phyloP scores from a whole-genome alignment of 2,329 filamentous ascomycete species.

The Pseudogymnoascus sp. region DNA sequence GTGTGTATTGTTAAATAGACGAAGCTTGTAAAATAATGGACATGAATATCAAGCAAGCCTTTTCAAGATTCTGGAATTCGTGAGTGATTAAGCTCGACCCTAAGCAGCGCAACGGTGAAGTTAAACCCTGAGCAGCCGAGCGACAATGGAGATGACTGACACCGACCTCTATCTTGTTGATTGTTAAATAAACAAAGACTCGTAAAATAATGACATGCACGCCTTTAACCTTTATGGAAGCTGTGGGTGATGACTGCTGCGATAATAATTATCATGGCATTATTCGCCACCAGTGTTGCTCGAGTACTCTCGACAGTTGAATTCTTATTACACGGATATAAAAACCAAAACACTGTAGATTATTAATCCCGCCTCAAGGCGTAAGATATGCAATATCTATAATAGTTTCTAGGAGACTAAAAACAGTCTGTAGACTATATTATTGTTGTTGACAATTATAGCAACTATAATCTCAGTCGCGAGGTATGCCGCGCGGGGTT shows the following conservation, averaged over 20 bases:
- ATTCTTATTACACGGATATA: background rate
- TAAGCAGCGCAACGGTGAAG: constrained; percentile 56
- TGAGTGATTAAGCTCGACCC: background rate
- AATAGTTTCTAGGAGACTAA: background rate
- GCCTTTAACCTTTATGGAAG: background rate
- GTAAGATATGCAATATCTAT: background rate
- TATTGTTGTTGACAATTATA: background rate
- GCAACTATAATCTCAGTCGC: no score
- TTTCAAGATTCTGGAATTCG: background rate
- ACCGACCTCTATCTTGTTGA: constrained; percentile 32
- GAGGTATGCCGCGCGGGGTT: no score
- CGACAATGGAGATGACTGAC: constrained; percentile 69
- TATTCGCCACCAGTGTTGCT: background rate
- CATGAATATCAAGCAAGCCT: constrained; percentile 12
- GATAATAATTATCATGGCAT: background rate
- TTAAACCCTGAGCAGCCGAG: constrained; percentile 80
- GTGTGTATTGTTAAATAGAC: constrained; percentile 18
- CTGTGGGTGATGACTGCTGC: background rate
- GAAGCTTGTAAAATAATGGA: constrained; percentile 25
- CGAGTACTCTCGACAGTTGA: background rate
- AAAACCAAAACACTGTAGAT: background rate
- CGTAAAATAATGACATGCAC: background rate
- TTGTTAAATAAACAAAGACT: background rate
- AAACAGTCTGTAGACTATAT: background rate
- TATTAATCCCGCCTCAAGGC: background rate